These are phyloP conservation scores for Dothideomycetes sp. DNA, from an alignment of 2,329 filamentous ascomycete species.

Conservation along the genomic window DNA sequence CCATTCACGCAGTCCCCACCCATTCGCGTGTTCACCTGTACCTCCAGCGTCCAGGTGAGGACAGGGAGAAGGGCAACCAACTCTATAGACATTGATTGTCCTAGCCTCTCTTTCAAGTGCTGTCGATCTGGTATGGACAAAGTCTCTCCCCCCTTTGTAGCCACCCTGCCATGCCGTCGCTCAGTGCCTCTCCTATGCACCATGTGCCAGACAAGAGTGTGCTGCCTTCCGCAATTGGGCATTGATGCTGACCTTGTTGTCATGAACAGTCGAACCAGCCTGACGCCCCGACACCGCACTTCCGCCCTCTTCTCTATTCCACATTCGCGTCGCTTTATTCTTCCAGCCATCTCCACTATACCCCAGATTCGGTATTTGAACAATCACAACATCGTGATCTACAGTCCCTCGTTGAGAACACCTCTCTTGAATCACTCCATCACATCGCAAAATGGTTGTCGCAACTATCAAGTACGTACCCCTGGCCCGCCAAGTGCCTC, in stretches of 20 bases:
- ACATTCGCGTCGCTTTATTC: slow-evolving; percentile 1
- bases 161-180: too few relatives aligned
- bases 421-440: slow-evolving; percentile 2
- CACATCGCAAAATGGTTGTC: slow-evolving; percentile 17
- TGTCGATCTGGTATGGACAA: not conserved
- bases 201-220: not conserved
- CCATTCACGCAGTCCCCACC: not conserved
- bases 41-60: not conserved
- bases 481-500: not conserved
- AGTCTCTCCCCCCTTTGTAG: too few relatives aligned
- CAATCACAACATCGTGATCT: not conserved
- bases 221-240: not conserved
- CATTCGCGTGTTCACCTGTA: not conserved
- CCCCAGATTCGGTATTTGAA: slow-evolving; percentile 1
- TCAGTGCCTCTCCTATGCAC: not conserved
- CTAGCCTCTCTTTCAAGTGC: not conserved
- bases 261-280: not conserved
- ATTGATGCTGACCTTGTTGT: not conserved
- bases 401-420: not conserved
- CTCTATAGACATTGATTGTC: not conserved
- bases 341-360: slow-evolving; percentile 5
- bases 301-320: not conserved
- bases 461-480: slow-evolving; percentile 21
- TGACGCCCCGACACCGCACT: not conserved
- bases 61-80: not conserved